Percentiles rank a stretch among this genome's conserved stretches.
Evolutionary conservation across 192 early-diverging fungal genomes (phyloP).

Genomic region (Allomyces macrogynus): DNA sequence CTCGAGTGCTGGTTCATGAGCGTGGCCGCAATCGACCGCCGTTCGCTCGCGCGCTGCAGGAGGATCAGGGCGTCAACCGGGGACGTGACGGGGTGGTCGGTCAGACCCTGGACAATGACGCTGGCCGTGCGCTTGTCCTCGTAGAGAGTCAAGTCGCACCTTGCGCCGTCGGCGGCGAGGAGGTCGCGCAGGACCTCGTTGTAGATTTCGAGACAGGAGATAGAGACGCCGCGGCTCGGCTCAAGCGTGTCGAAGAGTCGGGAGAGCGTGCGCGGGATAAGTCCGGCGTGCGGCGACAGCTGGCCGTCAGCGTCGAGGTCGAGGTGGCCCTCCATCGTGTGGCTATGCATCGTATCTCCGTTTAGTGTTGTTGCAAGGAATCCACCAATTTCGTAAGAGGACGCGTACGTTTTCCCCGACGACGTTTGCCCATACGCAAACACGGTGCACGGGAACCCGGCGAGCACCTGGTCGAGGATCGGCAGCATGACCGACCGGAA

Average conservation of each 20-base stretch:
- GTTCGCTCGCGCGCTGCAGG: too few species aligned
- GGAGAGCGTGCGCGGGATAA: too few species aligned
- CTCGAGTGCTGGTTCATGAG: not conserved
- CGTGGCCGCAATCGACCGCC: too few species aligned
- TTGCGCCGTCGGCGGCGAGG: not conserved
- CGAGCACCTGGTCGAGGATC: not conserved
- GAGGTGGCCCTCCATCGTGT: too few species aligned
- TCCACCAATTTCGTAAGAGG: too few species aligned
- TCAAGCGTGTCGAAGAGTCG: too few species aligned
- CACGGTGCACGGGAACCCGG: conserved; percentile 1
- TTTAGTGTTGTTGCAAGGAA: too few species aligned
- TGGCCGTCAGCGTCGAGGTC: too few species aligned
- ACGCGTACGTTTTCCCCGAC: conserved; percentile 3
- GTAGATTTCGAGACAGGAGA: not conserved
- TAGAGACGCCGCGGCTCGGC: too few species aligned
- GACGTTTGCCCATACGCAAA: conserved; percentile 5
- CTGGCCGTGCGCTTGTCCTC: not conserved
- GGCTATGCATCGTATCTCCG: too few species aligned
- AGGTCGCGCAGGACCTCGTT: not conserved
- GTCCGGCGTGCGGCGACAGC: too few species aligned
- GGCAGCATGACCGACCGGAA: not conserved
- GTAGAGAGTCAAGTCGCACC: too few species aligned
- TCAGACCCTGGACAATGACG: not conserved
- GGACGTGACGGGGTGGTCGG: not conserved
- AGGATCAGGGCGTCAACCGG: not conserved